Percentiles rank a stretch among this genome's conserved stretches.
Evolutionary conservation across 768 basidiomycete species (phyloP).

Genomic region (Amanita polypyramis): DNA sequence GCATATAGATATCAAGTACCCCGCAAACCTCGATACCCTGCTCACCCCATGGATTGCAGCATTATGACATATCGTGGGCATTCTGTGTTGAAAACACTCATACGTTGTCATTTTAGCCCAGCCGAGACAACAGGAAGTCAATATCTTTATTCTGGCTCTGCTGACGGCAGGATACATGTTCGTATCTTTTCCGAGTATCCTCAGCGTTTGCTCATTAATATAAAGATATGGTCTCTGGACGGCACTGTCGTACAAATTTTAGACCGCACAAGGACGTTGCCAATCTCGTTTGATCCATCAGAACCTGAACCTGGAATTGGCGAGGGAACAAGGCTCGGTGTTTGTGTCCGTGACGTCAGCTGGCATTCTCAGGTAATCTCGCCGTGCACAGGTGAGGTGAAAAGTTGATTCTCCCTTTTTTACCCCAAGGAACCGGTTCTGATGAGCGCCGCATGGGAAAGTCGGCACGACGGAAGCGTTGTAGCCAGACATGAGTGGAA

Average conservation of each 20-base stretch:
- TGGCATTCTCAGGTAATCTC: constrained; percentile 75
- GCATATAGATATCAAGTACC: constrained; percentile 49
- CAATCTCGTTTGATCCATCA: constrained; percentile 67
- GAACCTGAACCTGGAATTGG: constrained; percentile 34
- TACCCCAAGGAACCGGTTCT: constrained; percentile 67
- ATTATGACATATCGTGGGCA: constrained; percentile 96
- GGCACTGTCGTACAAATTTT: constrained; percentile 76
- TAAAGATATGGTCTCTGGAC: constrained; percentile 90
- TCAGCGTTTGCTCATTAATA: constrained; percentile 3
- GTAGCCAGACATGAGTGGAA: constrained; percentile 97
- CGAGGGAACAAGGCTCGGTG: constrained; percentile 19
- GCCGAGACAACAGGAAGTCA: constrained; percentile 82
- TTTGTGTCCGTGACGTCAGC: constrained; percentile 86
- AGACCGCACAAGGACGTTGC: constrained; percentile 64
- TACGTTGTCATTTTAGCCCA: constrained; percentile 95
- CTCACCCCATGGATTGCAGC: constrained; percentile 85
- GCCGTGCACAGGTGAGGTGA: background rate
- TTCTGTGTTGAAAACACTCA: constrained; percentile 80
- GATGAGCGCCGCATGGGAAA: constrained; percentile 89
- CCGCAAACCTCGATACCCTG: constrained; percentile 44
- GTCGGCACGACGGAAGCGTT: constrained; percentile 50
- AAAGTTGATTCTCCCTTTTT: constrained; percentile 1
- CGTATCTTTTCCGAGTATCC: constrained; percentile 14
- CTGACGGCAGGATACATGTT: constrained; percentile 80
- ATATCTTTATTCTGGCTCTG: constrained; percentile 91